These are phyloP conservation scores for Nephelium lappaceum DNA, from an alignment of 345 rosid genomes.

Conservation along the genomic window DNA sequence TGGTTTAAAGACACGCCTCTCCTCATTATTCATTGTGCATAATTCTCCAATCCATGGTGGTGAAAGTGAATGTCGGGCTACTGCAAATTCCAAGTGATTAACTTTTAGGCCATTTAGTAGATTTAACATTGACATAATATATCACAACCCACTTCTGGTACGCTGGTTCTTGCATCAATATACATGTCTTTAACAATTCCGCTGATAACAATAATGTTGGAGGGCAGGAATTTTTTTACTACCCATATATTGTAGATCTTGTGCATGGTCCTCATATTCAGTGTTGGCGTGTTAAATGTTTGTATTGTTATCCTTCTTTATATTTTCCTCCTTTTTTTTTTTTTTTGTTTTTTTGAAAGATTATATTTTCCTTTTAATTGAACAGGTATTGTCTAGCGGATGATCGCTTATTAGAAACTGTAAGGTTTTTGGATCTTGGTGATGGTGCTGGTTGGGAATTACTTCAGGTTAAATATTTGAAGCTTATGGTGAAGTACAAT, in stretches of 20 bases:
- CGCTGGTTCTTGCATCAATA: not conserved
- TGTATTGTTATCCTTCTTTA: not conserved
- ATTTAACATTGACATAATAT: no score
- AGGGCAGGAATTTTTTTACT: not conserved
- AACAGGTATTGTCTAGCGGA: conserved; percentile 92
- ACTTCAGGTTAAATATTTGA: conserved; percentile 64
- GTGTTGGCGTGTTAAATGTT: not conserved
- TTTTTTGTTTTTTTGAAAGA: no score
- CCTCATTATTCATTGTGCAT: no score
- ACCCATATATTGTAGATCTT: not conserved
- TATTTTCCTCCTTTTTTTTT: no score
- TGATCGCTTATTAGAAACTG: conserved; percentile 81
- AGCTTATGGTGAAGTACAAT: not conserved
- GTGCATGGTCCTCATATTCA: not conserved
- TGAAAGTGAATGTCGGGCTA: no score
- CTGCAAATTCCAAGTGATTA: no score
- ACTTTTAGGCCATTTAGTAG: no score
- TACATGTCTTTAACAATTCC: not conserved
- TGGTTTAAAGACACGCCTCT: no score
- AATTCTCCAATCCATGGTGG: no score
- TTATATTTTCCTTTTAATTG: not conserved
- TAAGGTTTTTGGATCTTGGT: conserved; percentile 80
- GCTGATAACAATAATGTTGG: not conserved
- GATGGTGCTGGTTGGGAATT: conserved; percentile 91
- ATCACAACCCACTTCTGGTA: no score